Evolutionary conservation across 2,329 filamentous ascomycete genomes (phyloP), one percentile per base, ranked within the genome.

Genomic region (Penicillium sp.): DNA sequence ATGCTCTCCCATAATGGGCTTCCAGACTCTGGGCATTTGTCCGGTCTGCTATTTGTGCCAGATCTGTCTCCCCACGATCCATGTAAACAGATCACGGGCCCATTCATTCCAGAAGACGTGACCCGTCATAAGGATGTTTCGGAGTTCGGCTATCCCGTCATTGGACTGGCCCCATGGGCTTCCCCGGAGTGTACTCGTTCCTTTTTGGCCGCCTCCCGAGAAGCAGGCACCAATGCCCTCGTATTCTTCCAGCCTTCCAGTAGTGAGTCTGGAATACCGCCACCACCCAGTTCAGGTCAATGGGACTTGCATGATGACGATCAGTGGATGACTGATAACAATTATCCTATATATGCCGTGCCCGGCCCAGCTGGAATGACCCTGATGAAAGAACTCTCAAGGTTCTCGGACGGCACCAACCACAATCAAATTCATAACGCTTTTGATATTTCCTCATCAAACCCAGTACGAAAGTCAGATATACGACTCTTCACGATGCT

Each of bases 131-230:
- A 74, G n/a, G 82, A 94, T 66, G 82, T 97, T 15, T 80, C 81
- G 0, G 81, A 82, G 47, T 70, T 72, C 20, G 85, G 89, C 62
- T 91, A 90, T 71, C 85, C 88, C 53, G 79, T 92, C 49, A 84
- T 97, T 64, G 92, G 89, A 26, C 77, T 97, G 51, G 92, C 90
- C 23, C 93, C 93, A 26, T 97, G 93, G 92, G 85, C 91, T 64
- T 89, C 82, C 58, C 77, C 81, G 7, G 77, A 84, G 25, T 99
- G 93, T 69, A 89, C 90, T 12, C 75, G 81, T 53, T 82, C 87
- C 43, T 96, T 91, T 69, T 81, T 97, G 45, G 75, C 80, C 18
- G 76, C 79, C 12, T 82, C 82, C 2, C 80, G 83, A 20, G 82
- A 83, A n/a, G 84, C 87, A 61, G 81, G 84, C 23, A 79, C 88